Percentiles rank a stretch among this genome's conserved stretches.
These are phyloP conservation scores for Phoenix dactylifera DNA, from an alignment of 176 grass and related monocot genomes.

Conservation along the genomic window DNA sequence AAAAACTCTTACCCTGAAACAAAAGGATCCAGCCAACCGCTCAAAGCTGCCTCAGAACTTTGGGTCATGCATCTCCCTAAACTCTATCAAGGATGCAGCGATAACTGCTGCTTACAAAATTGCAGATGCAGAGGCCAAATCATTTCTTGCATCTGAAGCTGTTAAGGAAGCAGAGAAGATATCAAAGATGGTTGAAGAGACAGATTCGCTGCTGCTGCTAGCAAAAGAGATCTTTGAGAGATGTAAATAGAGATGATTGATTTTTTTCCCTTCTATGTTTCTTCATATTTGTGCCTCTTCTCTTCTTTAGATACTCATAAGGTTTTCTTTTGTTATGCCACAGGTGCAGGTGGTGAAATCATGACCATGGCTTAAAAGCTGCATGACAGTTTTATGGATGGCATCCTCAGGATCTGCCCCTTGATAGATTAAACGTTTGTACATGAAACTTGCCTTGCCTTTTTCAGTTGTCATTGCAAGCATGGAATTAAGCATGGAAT, in stretches of 20 bases:
- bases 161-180: slow-evolving; percentile 66
- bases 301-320: no score
- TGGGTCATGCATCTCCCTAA: slow-evolving; percentile 4
- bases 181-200: slow-evolving; percentile 56
- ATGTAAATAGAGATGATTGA: slow-evolving; percentile 41
- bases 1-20: slow-evolving; percentile 47
- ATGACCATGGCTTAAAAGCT: no score
- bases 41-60: slow-evolving; percentile 25
- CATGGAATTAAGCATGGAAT: no score
- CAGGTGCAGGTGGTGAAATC: no score
- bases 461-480: no score
- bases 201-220: slow-evolving; percentile 45
- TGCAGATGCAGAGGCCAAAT: slow-evolving; percentile 81
- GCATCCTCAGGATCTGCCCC: no score
- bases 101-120: slow-evolving; percentile 50
- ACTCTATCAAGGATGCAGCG: slow-evolving; percentile 42
- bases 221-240: slow-evolving; percentile 53
- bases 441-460: no score
- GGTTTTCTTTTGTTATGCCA: no score
- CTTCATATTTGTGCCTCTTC: no score
- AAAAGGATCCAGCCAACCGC: slow-evolving; percentile 44
- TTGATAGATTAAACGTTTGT: no score
- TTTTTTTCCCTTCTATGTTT: background rate
- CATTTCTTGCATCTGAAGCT: slow-evolving; percentile 63
- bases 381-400: no score